Evolutionary conservation across 371 early-diverging fungal species (phyloP).

Genomic region (Syncephalastrum sp.): DNA sequence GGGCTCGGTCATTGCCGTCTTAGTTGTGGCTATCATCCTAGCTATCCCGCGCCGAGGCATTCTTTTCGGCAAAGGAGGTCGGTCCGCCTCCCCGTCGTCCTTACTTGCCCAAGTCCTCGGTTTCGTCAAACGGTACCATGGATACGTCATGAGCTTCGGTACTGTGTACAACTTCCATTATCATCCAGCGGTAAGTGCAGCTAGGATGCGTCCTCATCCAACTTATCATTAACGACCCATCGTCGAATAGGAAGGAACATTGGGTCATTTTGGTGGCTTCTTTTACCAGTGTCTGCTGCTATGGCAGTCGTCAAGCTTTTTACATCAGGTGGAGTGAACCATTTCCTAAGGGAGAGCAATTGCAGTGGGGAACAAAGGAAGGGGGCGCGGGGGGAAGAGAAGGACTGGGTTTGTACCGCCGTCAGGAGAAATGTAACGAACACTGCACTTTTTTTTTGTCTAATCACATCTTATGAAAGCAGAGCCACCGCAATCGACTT

Average conservation of each 20-base stretch:
- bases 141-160: constrained; percentile 46
- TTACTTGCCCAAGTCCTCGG: constrained; percentile 25
- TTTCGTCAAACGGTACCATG: constrained; percentile 40
- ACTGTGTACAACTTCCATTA: constrained; percentile 46
- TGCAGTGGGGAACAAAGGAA: too few relatives aligned
- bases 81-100: neutral
- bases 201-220: neutral
- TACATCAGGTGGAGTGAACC: constrained; percentile 25
- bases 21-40: constrained; percentile 36
- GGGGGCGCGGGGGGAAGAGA: neutral
- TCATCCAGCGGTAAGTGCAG: constrained; percentile 37
- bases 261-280: constrained; percentile 42
- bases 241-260: constrained; percentile 35
- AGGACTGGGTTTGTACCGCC: too few relatives aligned
- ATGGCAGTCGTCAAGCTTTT: constrained; percentile 46
- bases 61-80: constrained; percentile 25
- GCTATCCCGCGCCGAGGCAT: constrained; percentile 49
- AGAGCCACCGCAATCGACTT: constrained; percentile 40
- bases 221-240: neutral
- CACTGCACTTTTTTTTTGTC: too few relatives aligned
- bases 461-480: neutral
- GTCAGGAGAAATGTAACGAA: too few relatives aligned
- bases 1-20: constrained; percentile 38
- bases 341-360: too few relatives aligned
- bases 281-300: constrained; percentile 39